A percentile compares a stretch with the other conserved stretches of the same genome.
These are phyloP conservation scores for Helianthus tuberosus DNA, from an alignment of 129 eudicot genomes.

Conservation along the genomic window DNA sequence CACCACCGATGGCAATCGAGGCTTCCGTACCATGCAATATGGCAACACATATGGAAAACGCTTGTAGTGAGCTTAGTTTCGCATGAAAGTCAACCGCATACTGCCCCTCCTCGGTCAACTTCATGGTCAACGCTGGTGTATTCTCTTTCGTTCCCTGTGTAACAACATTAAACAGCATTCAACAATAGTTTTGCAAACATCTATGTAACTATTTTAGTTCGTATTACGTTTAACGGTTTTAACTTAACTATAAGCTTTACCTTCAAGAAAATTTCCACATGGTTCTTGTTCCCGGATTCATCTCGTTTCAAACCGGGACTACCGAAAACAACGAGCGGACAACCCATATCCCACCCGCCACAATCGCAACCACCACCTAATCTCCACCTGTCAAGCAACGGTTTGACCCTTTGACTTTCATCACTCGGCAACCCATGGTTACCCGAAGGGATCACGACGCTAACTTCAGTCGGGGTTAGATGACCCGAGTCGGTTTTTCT, in stretches of 20 bases:
- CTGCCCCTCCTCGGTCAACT: conserved; percentile 55
- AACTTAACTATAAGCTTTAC: conserved; percentile 16
- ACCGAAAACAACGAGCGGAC: conserved; percentile 74
- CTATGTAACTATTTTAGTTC: not conserved
- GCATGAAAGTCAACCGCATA: conserved; percentile 87
- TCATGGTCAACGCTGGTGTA: conserved; percentile 64
- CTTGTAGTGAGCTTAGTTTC: conserved; percentile 77
- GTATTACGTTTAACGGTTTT: not conserved
- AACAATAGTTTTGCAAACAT: conserved; percentile 1
- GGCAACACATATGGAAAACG: conserved; percentile 80
- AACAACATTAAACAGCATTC: conserved; percentile 19
- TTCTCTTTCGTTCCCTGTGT: conserved; percentile 71
- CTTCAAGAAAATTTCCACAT: conserved; percentile 35
- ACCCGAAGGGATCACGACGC: conserved; percentile 77
- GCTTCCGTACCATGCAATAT: conserved; percentile 78
- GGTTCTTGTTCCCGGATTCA: conserved; percentile 26
- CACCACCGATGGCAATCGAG: conserved; percentile 49
- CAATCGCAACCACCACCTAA: conserved; percentile 89
- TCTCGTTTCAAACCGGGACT: conserved; percentile 42
- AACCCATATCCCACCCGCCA: conserved; percentile 98
- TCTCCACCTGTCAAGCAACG: conserved; percentile 85
- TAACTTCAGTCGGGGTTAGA: conserved; percentile 45
- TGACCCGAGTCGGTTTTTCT: conserved; percentile 25
- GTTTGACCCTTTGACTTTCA: conserved; percentile 59
- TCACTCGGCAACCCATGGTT: conserved; percentile 71